phyloP scores from a whole-genome alignment of 2,329 filamentous ascomycete species.

The Apiospora koreana region DNA sequence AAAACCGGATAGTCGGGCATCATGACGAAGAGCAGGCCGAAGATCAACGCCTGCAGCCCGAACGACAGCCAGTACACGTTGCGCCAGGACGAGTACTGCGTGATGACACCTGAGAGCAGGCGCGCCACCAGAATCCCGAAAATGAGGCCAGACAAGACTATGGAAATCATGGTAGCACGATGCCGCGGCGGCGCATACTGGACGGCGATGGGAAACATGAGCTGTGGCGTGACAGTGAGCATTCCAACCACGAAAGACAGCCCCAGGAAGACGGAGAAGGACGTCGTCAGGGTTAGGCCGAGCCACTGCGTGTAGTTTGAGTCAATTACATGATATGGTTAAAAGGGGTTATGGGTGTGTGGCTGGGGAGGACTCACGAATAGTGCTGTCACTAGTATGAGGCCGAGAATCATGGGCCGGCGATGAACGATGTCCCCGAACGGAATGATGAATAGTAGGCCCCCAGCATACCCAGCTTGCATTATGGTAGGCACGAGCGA shows the following conservation, averaged over 20 bases:
- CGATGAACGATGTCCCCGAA: constrained; percentile 49
- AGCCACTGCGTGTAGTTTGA: constrained; percentile 49
- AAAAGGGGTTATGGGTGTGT: constrained; percentile 16
- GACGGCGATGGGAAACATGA: constrained; percentile 77
- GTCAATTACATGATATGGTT: neutral
- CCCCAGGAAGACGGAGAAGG: constrained; percentile 63
- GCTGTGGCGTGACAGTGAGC: constrained; percentile 75
- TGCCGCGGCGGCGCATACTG: constrained; percentile 71
- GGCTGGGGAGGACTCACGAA: constrained; percentile 38
- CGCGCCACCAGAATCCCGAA: constrained; percentile 74
- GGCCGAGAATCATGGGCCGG: constrained; percentile 56
- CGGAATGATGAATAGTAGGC: constrained; percentile 59
- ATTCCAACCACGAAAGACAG: constrained; percentile 70
- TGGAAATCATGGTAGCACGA: constrained; percentile 66
- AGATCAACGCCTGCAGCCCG: constrained; percentile 67
- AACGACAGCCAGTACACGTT: constrained; percentile 77
- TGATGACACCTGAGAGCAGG: constrained; percentile 70
- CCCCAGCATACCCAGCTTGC: constrained; percentile 62
- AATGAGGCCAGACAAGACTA: constrained; percentile 72
- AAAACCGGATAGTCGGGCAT: constrained; percentile 80
- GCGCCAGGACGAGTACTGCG: constrained; percentile 72
- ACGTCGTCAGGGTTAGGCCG: constrained; percentile 66
- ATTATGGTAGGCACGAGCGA: constrained; percentile 60
- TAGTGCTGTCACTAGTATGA: constrained; percentile 60
- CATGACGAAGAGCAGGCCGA: constrained; percentile 64